Evolutionary conservation across 805 yeast species (phyloP).

Genomic region (Candida peoriensis): DNA sequence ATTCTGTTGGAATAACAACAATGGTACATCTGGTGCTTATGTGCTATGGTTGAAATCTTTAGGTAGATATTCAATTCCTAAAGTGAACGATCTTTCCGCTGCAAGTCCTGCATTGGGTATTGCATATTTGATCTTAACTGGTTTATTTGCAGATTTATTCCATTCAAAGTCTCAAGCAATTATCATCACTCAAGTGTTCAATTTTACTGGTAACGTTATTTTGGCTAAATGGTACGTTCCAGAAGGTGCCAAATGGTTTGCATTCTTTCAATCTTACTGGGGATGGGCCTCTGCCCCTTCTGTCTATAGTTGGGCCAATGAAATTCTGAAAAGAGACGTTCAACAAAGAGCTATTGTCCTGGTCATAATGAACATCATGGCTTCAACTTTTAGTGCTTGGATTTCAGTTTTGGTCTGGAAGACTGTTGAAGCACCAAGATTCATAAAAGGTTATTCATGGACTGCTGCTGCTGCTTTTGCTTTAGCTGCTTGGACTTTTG

Average conservation of each 20-base stretch:
- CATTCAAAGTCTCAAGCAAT: constrained; percentile 35
- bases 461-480: constrained; percentile 15
- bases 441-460: constrained; percentile 44
- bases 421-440: constrained; percentile 55
- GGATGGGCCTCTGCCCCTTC: constrained; percentile 58
- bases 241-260: constrained; percentile 42
- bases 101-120: constrained; percentile 31
- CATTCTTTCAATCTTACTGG: constrained; percentile 41
- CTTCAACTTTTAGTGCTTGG: constrained; percentile 53
- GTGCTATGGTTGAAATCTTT: constrained; percentile 46
- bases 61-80: constrained; percentile 31
- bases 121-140: constrained; percentile 6
- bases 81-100: constrained; percentile 39
- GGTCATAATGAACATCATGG: constrained; percentile 46
- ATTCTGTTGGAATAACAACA: constrained; percentile 50
- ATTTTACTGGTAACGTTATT: constrained; percentile 41
- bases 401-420: constrained; percentile 28
- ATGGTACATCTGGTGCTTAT: constrained; percentile 41
- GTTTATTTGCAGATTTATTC: constrained; percentile 29
- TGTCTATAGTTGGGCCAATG: constrained; percentile 54
- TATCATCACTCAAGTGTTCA: constrained; percentile 39
- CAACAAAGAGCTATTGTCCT: constrained; percentile 47
- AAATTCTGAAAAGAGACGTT: constrained; percentile 49
- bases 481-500: constrained; percentile 24
- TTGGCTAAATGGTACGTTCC: constrained; percentile 51